Evolutionary conservation across 202 grass and related monocot genomes (phyloP), one percentile per base, ranked within the genome.

Genomic region (Digitaria exilis): DNA sequence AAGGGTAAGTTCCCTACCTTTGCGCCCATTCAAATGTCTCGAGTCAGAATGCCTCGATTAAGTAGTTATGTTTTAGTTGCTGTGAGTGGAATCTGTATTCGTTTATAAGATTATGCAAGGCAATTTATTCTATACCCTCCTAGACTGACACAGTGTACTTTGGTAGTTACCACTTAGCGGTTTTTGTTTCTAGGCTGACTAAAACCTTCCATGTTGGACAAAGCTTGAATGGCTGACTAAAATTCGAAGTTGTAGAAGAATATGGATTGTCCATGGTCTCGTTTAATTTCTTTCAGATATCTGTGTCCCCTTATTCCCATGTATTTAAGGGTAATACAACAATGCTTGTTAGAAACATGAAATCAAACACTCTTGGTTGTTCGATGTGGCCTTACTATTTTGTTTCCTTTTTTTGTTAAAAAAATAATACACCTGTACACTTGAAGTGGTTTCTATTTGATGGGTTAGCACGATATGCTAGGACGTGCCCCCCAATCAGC

Each of bases 1-100:
- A 98, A 95, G 75, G 92, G 96, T 93, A 88, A 85, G 57, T 63
- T 84, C 8, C 6, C 9, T 83, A 82, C 54, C 32, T 52, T 80
- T 71, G 6, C 37, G 7, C 1, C 19, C 49, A 66, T 50, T 82
- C 2, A 46, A 59, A 58, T 25, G n/a, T 51, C 48, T 42, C 4
- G 0, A 71, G 64, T 63, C 15, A 49, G 9, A 65, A 31, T 69
- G 6, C 15, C 0, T 11, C 4, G 0, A 26, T 0, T 73, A 19
- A 59, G 0, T 17, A 45, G 17, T 31, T 2, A 6, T 4, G 22
- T 58, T 81, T 81, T 44, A 10, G 6, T 78, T 58, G 26, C 7
- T 57, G 26, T 29, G 16, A 69, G 39, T 29, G 8, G 7, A 0
- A 42, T 71, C 15, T 1, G 4, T 34, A 62, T 9, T 28, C 12